Evolutionary conservation across 1,284 basidiomycete species (phyloP).

Genomic region (Bondarzewia mesenterica): DNA sequence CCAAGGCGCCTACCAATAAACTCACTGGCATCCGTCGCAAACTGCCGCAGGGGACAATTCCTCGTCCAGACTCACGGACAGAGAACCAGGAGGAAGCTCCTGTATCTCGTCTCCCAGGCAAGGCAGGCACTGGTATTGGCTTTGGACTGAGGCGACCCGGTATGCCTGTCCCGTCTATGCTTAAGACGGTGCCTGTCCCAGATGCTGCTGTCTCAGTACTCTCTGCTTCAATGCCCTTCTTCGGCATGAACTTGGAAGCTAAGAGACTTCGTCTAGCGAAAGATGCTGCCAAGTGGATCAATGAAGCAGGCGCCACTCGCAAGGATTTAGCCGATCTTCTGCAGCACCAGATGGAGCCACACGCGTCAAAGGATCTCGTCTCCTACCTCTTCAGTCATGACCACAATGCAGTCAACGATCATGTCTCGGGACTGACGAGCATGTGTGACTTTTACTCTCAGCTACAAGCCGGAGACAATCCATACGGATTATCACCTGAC

Average conservation of each 20-base stretch:
- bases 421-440: slow-evolving; percentile 68
- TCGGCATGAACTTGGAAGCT: slow-evolving; percentile 61
- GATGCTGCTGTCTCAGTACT: slow-evolving; percentile 25
- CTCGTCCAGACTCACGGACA: slow-evolving; percentile 53
- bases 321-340: slow-evolving; percentile 86
- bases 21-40: slow-evolving; percentile 59
- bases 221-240: slow-evolving; percentile 48
- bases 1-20: slow-evolving; percentile 33
- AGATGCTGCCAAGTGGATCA: slow-evolving; percentile 77
- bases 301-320: slow-evolving; percentile 73
- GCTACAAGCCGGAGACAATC: slow-evolving; percentile 51
- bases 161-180: slow-evolving; percentile 17
- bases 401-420: slow-evolving; percentile 93
- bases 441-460: slow-evolving; percentile 72
- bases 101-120: slow-evolving; percentile 32
- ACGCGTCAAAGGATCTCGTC: slow-evolving; percentile 73
- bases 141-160: slow-evolving; percentile 44
- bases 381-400: slow-evolving; percentile 89
- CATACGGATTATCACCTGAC: slow-evolving; percentile 40
- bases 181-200: slow-evolving; percentile 20
- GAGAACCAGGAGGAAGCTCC: slow-evolving; percentile 43
- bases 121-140: slow-evolving; percentile 30
- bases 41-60: slow-evolving; percentile 51
- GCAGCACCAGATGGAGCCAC: slow-evolving; percentile 87
- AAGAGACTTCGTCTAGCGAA: slow-evolving; percentile 73